Percentiles rank a stretch among this genome's conserved stretches.
Evolutionary conservation across 306 rosid genomes (phyloP).

Genomic region (Begonia loranthoides): DNA sequence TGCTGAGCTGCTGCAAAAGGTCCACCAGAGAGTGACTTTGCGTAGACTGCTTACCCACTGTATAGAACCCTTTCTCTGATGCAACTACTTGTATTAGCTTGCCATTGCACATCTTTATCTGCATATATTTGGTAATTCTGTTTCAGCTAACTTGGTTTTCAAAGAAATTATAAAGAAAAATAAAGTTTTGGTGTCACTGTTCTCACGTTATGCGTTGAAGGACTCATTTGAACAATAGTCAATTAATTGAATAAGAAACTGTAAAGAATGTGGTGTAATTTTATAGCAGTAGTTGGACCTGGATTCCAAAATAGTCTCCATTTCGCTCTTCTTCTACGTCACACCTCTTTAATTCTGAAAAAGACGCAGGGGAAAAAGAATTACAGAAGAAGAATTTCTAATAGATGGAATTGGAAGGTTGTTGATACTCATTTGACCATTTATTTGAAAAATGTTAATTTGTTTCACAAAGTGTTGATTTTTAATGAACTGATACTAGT

Average conservation of each 20-base stretch:
- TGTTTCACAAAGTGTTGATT: no score
- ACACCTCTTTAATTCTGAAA: constrained; percentile 54
- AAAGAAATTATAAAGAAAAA: no score
- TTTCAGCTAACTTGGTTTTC: no score
- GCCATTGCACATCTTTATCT: constrained; percentile 89
- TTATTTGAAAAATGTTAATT: no score
- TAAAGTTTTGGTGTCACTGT: no score
- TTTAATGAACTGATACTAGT: no score
- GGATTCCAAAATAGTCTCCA: constrained; percentile 60
- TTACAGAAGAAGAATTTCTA: not conserved
- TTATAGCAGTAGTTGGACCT: constrained; percentile 23
- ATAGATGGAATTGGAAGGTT: not conserved
- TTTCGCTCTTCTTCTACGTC: constrained; percentile 31
- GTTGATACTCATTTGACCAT: no score
- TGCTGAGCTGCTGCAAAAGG: constrained; percentile 86
- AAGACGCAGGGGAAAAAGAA: not conserved
- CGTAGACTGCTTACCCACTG: constrained; percentile 53
- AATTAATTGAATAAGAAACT: not conserved
- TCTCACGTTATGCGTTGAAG: no score
- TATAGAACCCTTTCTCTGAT: constrained; percentile 76
- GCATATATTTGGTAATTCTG: constrained; percentile 9
- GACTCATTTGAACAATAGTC: constrained; percentile 6
- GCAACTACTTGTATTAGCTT: constrained; percentile 68
- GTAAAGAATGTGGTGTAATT: not conserved
- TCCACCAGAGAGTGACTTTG: constrained; percentile 78